phyloP scores from a whole-genome alignment of 2,329 filamentous ascomycete genomes.

The Fusarium torreyae region DNA sequence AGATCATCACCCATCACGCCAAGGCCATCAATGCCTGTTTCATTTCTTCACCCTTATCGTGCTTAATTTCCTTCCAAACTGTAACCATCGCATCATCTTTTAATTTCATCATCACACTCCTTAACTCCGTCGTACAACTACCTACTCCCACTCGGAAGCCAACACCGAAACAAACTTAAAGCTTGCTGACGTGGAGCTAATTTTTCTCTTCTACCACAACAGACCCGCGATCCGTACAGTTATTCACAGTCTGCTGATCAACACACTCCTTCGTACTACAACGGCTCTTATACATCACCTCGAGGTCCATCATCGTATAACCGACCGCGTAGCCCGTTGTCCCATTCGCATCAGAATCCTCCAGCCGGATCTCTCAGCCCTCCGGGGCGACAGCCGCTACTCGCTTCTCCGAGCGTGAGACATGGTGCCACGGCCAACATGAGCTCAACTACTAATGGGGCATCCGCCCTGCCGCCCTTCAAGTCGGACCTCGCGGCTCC shows the following conservation, averaged over 20 bases:
- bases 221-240: slow-evolving; percentile 67
- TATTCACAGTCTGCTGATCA: slow-evolving; percentile 63
- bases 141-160: slow-evolving; percentile 30
- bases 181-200: slow-evolving; percentile 50
- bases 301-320: slow-evolving; percentile 58
- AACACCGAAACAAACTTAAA: slow-evolving; percentile 34
- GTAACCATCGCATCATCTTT: slow-evolving; percentile 35
- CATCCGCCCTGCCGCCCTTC: slow-evolving; percentile 55
- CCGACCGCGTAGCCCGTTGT: slow-evolving; percentile 65
- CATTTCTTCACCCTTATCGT: slow-evolving; percentile 21
- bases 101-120: slow-evolving; percentile 44
- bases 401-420: slow-evolving; percentile 65
- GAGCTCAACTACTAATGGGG: slow-evolving; percentile 60
- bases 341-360: slow-evolving; percentile 65
- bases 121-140: slow-evolving; percentile 35
- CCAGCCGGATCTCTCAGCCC: slow-evolving; percentile 62
- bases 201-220: slow-evolving; percentile 46
- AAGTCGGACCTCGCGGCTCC: slow-evolving; percentile 60
- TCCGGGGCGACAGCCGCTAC: slow-evolving; percentile 57
- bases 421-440: slow-evolving; percentile 59
- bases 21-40: slow-evolving; percentile 47
- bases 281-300: slow-evolving; percentile 66
- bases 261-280: slow-evolving; percentile 62
- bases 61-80: slow-evolving; percentile 30
- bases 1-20: slow-evolving; percentile 29